Percentiles rank a stretch among this genome's conserved stretches.
Evolutionary conservation across 2,329 filamentous ascomycete species (phyloP).

Genomic region (Helminthosporium solani): DNA sequence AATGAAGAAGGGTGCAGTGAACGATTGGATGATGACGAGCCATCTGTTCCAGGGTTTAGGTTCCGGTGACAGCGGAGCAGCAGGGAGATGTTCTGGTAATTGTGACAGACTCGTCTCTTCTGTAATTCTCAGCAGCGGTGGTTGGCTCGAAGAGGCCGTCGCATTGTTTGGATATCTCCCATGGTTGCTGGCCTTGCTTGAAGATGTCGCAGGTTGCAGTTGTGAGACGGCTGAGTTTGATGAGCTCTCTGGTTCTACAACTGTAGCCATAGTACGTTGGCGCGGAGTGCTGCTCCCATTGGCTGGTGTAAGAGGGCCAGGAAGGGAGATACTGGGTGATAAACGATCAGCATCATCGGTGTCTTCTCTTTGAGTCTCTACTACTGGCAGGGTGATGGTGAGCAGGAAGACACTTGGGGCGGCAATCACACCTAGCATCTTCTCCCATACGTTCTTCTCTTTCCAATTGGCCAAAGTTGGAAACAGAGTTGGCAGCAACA

Average conservation of each 20-base stretch:
- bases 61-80: constrained; percentile 15
- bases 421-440: constrained; percentile 75
- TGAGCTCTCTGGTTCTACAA: constrained; percentile 21
- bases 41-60: constrained; percentile 80
- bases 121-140: constrained; percentile 31
- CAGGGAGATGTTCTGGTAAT: constrained; percentile 39
- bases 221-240: constrained; percentile 10
- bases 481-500: constrained; percentile 74
- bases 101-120: constrained; percentile 36
- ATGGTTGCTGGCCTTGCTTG: constrained; percentile 3
- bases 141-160: constrained; percentile 24
- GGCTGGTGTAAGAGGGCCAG: constrained; percentile 27
- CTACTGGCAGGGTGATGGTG: constrained; percentile 86
- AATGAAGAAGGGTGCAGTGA: constrained; percentile 83
- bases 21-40: constrained; percentile 81
- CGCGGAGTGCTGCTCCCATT: constrained; percentile 20
- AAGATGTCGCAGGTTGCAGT: constrained; percentile 5
- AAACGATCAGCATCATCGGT: constrained; percentile 45
- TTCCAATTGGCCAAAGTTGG: constrained; percentile 82
- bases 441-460: constrained; percentile 82
- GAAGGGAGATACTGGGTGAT: constrained; percentile 34
- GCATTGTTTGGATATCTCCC: constrained; percentile 7
- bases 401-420: constrained; percentile 89
- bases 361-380: constrained; percentile 66
- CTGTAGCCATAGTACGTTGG: constrained; percentile 18